Conservation (phyloP, 768 basidiomycete species). For the Antrodiella citrinella region DNA sequence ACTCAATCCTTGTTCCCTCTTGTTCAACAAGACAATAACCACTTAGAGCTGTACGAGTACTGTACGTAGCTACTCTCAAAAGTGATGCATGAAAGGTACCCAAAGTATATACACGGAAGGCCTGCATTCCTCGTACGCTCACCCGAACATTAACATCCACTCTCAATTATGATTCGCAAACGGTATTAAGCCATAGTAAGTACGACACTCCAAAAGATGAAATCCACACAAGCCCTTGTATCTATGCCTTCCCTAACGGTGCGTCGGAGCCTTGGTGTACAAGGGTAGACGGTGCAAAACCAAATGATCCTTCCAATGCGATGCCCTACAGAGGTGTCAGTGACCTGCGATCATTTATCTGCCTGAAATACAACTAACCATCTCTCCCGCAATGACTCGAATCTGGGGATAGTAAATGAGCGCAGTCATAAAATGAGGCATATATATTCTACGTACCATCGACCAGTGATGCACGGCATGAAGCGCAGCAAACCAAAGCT, state of each 20-base stretch:
- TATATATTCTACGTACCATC: constrained; percentile 46
- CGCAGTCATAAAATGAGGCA: constrained; percentile 1
- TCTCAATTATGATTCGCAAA: too few species aligned
- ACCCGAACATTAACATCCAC: too few species aligned
- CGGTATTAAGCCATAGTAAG: not conserved
- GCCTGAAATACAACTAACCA: constrained; percentile 37
- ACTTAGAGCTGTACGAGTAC: too few species aligned
- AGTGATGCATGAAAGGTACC: too few species aligned
- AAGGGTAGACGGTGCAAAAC: constrained; percentile 80
- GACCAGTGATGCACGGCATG: constrained; percentile 92
- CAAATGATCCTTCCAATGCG: constrained; percentile 65
- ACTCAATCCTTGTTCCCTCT: too few species aligned
- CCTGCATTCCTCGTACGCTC: too few species aligned
- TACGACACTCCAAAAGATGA: not conserved
- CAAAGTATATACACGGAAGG: too few species aligned
- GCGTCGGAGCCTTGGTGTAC: constrained; percentile 64
- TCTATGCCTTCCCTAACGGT: constrained; percentile 57
- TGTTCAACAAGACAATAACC: too few species aligned
- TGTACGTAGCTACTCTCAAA: too few species aligned
- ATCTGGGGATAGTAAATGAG: constrained; percentile 36
- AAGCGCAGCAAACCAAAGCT: constrained; percentile 83
- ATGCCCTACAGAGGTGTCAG: constrained; percentile 42
- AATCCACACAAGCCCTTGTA: too few species aligned
- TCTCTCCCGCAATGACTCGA: constrained; percentile 76
- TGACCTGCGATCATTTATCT: not conserved